These are phyloP conservation scores for Xerophyta viscosa DNA, from an alignment of 106 monocot genomes.

Conservation along the genomic window DNA sequence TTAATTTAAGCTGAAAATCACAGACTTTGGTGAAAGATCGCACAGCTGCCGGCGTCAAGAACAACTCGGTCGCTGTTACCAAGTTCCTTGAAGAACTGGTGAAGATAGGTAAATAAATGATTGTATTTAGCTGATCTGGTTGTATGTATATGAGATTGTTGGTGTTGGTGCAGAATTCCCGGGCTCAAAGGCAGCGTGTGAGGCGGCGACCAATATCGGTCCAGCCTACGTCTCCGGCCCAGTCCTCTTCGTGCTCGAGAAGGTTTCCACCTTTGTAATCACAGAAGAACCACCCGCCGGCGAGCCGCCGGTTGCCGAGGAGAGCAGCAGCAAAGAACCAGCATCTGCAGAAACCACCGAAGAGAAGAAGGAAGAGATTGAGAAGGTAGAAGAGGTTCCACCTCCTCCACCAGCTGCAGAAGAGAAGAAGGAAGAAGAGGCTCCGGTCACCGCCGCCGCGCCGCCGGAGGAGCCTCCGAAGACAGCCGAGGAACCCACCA, in stretches of 20 bases:
- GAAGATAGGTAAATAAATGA: conserved; percentile 67
- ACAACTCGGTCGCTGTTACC: conserved; percentile 27
- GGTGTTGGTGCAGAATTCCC: conserved; percentile 45
- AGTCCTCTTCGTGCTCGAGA: conserved; percentile 56
- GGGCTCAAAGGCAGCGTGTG: conserved; percentile 48
- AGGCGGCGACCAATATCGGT: conserved; percentile 39
- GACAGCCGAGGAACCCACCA: no score
- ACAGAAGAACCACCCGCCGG: conserved; percentile 23
- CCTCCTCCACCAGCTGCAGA: not conserved
- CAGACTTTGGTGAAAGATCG: conserved; percentile 55
- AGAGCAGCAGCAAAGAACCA: not conserved
- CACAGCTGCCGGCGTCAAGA: conserved; percentile 33
- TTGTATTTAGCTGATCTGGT: no score
- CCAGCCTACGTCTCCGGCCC: conserved; percentile 32
- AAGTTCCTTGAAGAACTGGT: conserved; percentile 56
- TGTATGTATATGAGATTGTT: no score
- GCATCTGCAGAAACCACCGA: not conserved
- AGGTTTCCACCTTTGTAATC: conserved; percentile 38
- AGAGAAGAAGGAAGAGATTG: conserved; percentile 2
- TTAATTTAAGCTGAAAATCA: no score
- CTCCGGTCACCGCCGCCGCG: no score
- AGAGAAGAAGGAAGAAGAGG: no score
- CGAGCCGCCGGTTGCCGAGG: not conserved
- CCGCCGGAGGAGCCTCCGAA: no score
- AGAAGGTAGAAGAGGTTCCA: conserved; percentile 12